Evolutionary conservation across 169 alveolate genomes (phyloP).

Genomic region (Eimeria necatrix): DNA sequence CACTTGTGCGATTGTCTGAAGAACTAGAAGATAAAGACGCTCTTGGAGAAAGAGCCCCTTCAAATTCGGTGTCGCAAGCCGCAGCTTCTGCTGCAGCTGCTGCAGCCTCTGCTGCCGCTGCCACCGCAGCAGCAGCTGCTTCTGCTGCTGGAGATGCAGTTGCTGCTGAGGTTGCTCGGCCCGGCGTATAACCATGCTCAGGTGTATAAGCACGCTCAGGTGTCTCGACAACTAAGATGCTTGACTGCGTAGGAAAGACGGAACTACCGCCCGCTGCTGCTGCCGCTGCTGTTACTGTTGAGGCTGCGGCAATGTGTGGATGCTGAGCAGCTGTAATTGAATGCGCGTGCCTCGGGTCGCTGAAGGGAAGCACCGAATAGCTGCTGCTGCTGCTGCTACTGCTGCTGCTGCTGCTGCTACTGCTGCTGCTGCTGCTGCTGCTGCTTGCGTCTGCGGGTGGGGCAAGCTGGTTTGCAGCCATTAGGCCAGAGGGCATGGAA

Average conservation of each 20-base stretch:
- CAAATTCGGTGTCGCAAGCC: no score
- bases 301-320: background rate
- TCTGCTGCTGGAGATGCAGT: background rate
- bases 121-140: background rate
- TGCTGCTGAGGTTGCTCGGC: background rate
- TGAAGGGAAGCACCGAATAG: background rate
- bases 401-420: background rate
- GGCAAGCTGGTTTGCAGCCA: no score
- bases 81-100: no score
- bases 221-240: no score
- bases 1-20: background rate
- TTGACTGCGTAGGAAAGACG: background rate
- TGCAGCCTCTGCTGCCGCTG: background rate
- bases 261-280: background rate
- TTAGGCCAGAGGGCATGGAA: background rate
- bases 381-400: background rate
- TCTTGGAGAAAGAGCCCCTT: background rate
- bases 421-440: constrained; percentile 26
- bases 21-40: background rate
- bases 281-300: constrained; percentile 5
- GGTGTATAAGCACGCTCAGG: no score
- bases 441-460: background rate
- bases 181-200: no score
- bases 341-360: background rate
- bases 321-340: background rate